These are phyloP conservation scores for Leishmania arabica DNA, from an alignment of 208 protist genomes.

Conservation along the genomic window DNA sequence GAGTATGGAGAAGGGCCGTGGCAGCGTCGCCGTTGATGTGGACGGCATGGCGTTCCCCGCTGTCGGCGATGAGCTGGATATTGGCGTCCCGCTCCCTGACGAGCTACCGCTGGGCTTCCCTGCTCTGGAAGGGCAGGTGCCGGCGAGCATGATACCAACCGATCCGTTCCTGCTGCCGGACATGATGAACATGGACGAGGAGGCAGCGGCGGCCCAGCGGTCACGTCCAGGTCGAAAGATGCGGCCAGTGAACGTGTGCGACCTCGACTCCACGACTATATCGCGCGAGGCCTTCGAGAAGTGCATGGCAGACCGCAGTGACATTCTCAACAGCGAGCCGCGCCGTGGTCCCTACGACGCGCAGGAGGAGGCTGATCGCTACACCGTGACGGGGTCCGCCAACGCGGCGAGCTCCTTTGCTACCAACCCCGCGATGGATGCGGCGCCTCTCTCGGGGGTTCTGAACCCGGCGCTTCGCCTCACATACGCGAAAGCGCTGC, in stretches of 20 bases:
- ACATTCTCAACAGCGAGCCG: conserved; percentile 56
- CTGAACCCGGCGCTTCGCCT: conserved; percentile 42
- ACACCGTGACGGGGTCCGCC: conserved; percentile 32
- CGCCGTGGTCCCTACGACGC: conserved; percentile 68
- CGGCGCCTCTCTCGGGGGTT: conserved; percentile 34
- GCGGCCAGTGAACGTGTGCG: conserved; percentile 55
- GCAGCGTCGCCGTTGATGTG: conserved; percentile 41
- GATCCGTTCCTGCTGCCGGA: conserved; percentile 41
- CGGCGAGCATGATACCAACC: conserved; percentile 11
- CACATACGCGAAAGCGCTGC: conserved; percentile 42
- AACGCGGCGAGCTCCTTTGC: conserved; percentile 23
- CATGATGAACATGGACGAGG: conserved; percentile 22
- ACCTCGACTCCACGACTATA: conserved; percentile 72
- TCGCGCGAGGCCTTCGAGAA: conserved; percentile 66
- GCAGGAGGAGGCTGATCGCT: conserved; percentile 66
- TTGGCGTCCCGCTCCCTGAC: conserved; percentile 81
- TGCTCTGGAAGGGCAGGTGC: conserved; percentile 10
- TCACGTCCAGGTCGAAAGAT: conserved; percentile 22
- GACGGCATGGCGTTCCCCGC: conserved; percentile 45
- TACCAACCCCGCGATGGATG: background rate
- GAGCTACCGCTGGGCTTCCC: conserved; percentile 55
- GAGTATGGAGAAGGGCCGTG: conserved; percentile 87
- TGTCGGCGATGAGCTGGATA: conserved; percentile 74
- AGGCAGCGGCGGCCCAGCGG: background rate
- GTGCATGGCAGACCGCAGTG: conserved; percentile 66